Percentiles rank a stretch among this genome's conserved stretches.
phyloP scores from a whole-genome alignment of 345 rosid species.

The Lenwebbia sp. region DNA sequence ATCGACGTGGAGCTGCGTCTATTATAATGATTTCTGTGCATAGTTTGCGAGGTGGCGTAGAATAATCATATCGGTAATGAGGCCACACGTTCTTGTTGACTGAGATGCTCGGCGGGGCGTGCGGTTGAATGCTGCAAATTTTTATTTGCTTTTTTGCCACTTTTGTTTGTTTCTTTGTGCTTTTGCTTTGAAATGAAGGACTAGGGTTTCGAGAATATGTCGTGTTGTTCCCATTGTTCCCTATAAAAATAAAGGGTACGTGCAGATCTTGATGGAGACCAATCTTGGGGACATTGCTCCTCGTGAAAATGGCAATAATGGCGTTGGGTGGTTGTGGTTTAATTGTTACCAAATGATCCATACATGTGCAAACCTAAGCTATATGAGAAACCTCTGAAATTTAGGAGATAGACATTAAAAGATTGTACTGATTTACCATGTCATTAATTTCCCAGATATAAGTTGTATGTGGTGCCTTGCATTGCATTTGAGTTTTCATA shows the following conservation, averaged over 20 bases:
- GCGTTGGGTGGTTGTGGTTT: not conserved
- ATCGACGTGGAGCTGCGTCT: not conserved
- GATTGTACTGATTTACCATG: not conserved
- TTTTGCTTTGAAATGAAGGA: not conserved
- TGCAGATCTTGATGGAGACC: not conserved
- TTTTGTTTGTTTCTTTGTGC: not conserved
- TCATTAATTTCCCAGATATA: not conserved
- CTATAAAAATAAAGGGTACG: not conserved
- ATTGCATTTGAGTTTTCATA: not conserved
- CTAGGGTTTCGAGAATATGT: not conserved
- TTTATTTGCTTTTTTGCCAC: not conserved
- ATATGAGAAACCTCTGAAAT: not conserved
- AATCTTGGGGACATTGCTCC: not conserved
- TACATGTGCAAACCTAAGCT: not conserved
- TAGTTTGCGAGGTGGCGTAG: slow-evolving; percentile 5
- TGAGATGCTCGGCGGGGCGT: slow-evolving; percentile 11
- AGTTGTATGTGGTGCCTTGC: not conserved
- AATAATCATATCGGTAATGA: slow-evolving; percentile 23
- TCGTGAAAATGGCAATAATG: not conserved
- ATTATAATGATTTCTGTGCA: not conserved
- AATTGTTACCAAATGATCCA: not conserved
- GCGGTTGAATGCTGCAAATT: slow-evolving; percentile 15
- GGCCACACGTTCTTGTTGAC: slow-evolving; percentile 29
- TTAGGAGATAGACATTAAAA: not conserved
- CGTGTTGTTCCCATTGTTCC: not conserved